Evolutionary conservation across 1,139 yeast species (phyloP), one percentile per base, ranked within the genome.

Genomic region (Geotrichum klebahnii): DNA sequence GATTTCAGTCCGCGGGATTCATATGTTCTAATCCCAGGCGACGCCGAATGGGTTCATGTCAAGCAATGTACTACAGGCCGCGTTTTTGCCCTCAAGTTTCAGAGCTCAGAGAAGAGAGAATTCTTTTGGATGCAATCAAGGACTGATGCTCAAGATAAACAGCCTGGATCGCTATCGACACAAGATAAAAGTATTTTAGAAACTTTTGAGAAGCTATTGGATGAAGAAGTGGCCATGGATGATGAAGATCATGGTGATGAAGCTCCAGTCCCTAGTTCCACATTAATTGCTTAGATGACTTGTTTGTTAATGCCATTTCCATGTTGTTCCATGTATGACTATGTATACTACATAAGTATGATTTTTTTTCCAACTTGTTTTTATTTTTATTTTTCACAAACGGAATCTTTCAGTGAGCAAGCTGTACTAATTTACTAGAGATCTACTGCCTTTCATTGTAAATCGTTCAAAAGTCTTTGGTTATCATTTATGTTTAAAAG

Each of bases 51-150:
- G 82, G 78, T 79, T 53, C 88, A 79, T 52, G 80, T 89, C 42
- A 70, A 75, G 47, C 80, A 90, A 22, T 84, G 96, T 65, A 78
- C 74, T 46, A 80, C 88, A 2, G 97, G 97, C 9, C 75, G 98
- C 56, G 89, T 92, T 24, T 84, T 84, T 67, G 86, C 89, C 52
- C 76, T 92, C 66, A 80, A 85, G 52, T 89, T 89, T 67, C 73
- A 79, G 61, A 81, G 92, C 55, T 84, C 95, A 4, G 94, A 95
- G 39, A 89, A 90, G 53, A 84, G 83, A 65, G 79, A 80, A 62
- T 74, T 90, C 67, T 92, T 83, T 68, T 92, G 98, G 98, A 73
- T 92, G 69, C 98, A 92, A 69, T 89, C 84, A 35, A 17, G 24
- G 35, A 83, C 84, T 42, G 88, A 81, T 59, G 80, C 79, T 54